These are phyloP conservation scores for Litsea cubeba DNA, from an alignment of 164 flowering plant species.

Conservation along the genomic window DNA sequence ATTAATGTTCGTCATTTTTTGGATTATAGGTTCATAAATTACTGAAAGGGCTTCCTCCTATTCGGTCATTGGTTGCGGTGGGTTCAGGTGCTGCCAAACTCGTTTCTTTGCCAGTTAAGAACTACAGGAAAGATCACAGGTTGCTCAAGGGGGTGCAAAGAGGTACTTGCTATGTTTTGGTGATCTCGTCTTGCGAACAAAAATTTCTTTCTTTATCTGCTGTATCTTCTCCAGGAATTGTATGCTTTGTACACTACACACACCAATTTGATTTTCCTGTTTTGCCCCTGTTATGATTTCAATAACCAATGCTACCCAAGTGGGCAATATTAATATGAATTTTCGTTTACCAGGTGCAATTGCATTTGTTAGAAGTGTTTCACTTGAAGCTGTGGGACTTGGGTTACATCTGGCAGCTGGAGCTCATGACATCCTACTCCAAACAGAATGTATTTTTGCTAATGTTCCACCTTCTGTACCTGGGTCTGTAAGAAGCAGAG, in stretches of 20 bases:
- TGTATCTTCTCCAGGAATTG: background rate
- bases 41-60: constrained; percentile 73
- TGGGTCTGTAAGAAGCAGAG: constrained; percentile 29
- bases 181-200: background rate
- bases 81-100: constrained; percentile 92
- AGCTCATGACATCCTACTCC: constrained; percentile 81
- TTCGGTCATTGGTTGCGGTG: constrained; percentile 78
- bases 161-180: constrained; percentile 38
- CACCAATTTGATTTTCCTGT: background rate
- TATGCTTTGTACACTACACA: background rate
- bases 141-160: constrained; percentile 91
- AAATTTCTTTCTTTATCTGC: background rate
- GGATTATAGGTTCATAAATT: constrained; percentile 58
- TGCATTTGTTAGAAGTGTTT: constrained; percentile 92
- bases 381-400: constrained; percentile 91
- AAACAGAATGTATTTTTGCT: constrained; percentile 72
- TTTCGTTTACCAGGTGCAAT: constrained; percentile 53
- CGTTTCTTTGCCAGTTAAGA: constrained; percentile 76
- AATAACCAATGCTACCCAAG: background rate
- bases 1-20: background rate
- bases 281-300: background rate
- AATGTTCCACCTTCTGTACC: constrained; percentile 60
- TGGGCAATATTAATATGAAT: background rate
- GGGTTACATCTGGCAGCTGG: constrained; percentile 97
- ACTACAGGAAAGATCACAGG: constrained; percentile 71